Percentiles rank a stretch among this genome's conserved stretches.
These are phyloP conservation scores for Coemansia sp. DNA, from an alignment of 192 early-diverging fungal species.

Conservation along the genomic window DNA sequence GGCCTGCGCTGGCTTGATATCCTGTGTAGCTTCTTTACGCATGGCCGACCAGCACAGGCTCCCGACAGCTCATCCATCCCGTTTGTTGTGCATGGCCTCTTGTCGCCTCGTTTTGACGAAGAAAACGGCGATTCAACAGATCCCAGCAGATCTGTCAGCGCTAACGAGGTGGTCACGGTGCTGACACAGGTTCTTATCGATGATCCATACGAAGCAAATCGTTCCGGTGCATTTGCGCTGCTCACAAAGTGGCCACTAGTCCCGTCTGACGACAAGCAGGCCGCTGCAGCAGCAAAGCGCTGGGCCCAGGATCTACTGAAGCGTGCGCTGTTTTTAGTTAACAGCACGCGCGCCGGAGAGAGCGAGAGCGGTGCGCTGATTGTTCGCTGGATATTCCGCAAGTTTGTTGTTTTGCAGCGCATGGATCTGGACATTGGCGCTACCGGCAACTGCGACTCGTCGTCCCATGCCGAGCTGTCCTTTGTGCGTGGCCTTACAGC, in stretches of 20 bases:
- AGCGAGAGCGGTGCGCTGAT: slow-evolving; percentile 83
- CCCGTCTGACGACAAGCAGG: slow-evolving; percentile 58
- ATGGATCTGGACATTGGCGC: slow-evolving; percentile 21
- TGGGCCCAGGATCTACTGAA: slow-evolving; percentile 58
- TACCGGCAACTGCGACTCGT: neutral
- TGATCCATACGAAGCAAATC: slow-evolving; percentile 75
- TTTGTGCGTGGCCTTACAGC: slow-evolving; percentile 33
- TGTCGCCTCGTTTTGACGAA: slow-evolving; percentile 27
- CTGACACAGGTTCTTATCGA: slow-evolving; percentile 63
- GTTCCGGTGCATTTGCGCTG: slow-evolving; percentile 70
- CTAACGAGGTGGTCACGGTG: slow-evolving; percentile 44
- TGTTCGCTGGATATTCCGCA: slow-evolving; percentile 73
- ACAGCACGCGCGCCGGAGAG: slow-evolving; percentile 72
- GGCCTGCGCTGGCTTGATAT: slow-evolving; percentile 51
- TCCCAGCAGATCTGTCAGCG: slow-evolving; percentile 9
- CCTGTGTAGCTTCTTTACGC: slow-evolving; percentile 34
- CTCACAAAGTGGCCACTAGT: slow-evolving; percentile 66
- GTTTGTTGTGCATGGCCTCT: slow-evolving; percentile 24
- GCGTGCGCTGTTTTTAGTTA: slow-evolving; percentile 63
- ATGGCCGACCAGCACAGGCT: slow-evolving; percentile 17
- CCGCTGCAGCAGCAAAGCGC: slow-evolving; percentile 34
- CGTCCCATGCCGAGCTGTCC: slow-evolving; percentile 6
- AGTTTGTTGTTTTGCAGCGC: slow-evolving; percentile 62
- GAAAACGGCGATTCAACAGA: neutral
- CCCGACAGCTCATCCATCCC: slow-evolving; percentile 27